Evolutionary conservation across 371 early-diverging fungal species (phyloP), one percentile per base, ranked within the genome.

Genomic region (Blakeslea trispora): DNA sequence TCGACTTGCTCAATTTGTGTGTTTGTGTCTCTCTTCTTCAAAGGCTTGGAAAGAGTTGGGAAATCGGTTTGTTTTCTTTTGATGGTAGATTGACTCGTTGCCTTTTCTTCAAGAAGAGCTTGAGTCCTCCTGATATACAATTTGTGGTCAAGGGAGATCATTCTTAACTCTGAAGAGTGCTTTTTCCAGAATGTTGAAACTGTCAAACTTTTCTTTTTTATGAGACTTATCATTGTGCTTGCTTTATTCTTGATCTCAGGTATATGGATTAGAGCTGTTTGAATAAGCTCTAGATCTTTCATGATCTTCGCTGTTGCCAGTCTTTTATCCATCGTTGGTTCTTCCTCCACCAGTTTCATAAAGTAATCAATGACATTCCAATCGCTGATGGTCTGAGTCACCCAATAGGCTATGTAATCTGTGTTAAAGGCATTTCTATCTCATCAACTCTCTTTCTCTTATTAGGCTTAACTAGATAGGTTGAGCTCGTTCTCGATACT

Each of bases 261-360:
- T 41, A 40, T 11, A 17, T 51, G 51, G 28, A 42, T 51, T 24
- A 51, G 40, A 41, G 51, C 42, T 51, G 51, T 15, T 24, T 51
- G 42, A 9, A 51, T 6, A 41, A 51, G 56, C 28, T 55, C 44
- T 34, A 49, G 35, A 50, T 56, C 49, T 31, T 32, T 56, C 34
- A 43, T 48, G 22, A 49, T 56, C 68, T 92, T 95, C 88, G 57
- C 50, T 49, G 40, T 51, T 40, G 41, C 51, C 40, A 34, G 9
- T 40, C 40, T 51, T 40, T 40, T 51, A 24, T 51, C 41, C 15
- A 51, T 56, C 32, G 49, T 49, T 7, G 57, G 57, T 42, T 56
- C 57, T 42, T 49, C 42, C 32, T 47, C 48, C 34, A 48, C 42
- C 40, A 55, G 47, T 22, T 40, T 47, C 35, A 37, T 47, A 34